Base-by-base conservation (phyloP, 345 rosid genomes). In the Odontarrhena argentea region DNA sequence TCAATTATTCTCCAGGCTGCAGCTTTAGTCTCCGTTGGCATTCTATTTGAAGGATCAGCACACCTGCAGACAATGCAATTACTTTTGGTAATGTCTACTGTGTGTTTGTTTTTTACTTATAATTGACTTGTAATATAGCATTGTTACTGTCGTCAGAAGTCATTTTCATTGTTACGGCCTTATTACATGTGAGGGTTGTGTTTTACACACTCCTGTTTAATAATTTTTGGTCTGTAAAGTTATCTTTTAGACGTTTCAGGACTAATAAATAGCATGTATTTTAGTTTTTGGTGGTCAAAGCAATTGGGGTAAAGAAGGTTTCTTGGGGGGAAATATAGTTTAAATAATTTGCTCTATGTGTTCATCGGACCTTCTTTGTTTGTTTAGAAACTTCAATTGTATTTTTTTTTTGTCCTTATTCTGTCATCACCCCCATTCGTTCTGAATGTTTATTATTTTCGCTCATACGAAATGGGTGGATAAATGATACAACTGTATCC, bases 21-120 rank as follows among this genome's bases (percentile, higher is more conserved):
- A 65, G 99, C 96, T 3, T 76, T 94, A 63, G 81, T 94, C 81
- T 91, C 97, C 22, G 78, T 88, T 50, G 99, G 99, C 74, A 85
- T 91, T 75, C 89, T 94, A 67, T 91, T 74, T 63, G 99, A 94
- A 84, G 99, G 97, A 77, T 88, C 99, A 42, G 92, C 92, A 60
- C 97, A 94, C 78, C 92, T 81, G 6, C 87, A 76, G 74, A 88
- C 91, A 50, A 91, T 91, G 96, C 89, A 94, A 62, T 82, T 79
- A 52, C 87, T 94, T 67, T 70, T 86, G 97, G 97, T 91, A 85
- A 50, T 65, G 26, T 67, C 28, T 52, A 49, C 28, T 67, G 37
- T 36, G 0, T 59, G 35, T 60, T 52, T 22, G 28, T 28, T 14
- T 58, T 44, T 52, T 32, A 14, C 58, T 44, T 55, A 41, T 64